phyloP scores from a whole-genome alignment of 805 yeast species.

The Yarrowia phangngaensis region DNA sequence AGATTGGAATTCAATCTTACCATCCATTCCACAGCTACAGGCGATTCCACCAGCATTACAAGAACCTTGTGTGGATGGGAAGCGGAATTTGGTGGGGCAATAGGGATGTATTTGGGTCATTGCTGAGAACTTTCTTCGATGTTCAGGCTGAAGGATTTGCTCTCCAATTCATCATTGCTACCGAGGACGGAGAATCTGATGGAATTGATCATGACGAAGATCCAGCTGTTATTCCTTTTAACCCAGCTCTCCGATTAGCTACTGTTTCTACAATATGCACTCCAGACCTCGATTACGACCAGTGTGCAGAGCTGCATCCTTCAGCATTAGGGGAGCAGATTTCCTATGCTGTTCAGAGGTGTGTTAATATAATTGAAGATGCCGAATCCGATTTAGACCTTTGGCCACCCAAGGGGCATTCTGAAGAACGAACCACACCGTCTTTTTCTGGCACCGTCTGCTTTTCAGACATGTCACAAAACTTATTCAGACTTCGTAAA shows the following conservation, averaged over 20 bases:
- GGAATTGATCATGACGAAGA: too few species aligned
- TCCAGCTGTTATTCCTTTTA: background rate
- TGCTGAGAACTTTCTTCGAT: background rate
- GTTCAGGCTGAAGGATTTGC: background rate
- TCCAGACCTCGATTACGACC: constrained; percentile 12
- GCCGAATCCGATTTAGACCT: too few species aligned
- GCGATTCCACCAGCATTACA: constrained; percentile 9
- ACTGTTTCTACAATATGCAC: constrained; percentile 12
- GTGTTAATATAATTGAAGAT: constrained; percentile 2
- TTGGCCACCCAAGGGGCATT: constrained; percentile 17
- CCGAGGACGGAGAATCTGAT: background rate
- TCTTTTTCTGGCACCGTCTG: constrained; percentile 1
- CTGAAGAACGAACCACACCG: constrained; percentile 3
- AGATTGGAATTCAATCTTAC: background rate
- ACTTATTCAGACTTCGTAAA: constrained; percentile 5
- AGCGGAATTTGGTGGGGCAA: constrained; percentile 24
- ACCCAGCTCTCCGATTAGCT: background rate
- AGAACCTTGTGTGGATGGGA: constrained; percentile 13
- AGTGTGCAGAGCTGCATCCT: constrained; percentile 2
- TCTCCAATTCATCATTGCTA: constrained; percentile 5
- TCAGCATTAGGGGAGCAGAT: constrained; percentile 6
- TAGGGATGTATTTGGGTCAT: constrained; percentile 12
- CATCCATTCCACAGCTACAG: constrained; percentile 17
- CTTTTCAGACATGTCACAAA: constrained; percentile 2
- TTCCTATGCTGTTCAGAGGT: constrained; percentile 7